Conservation (phyloP, 768 basidiomycete species). For the Candolleomyces aberdarensis region DNA sequence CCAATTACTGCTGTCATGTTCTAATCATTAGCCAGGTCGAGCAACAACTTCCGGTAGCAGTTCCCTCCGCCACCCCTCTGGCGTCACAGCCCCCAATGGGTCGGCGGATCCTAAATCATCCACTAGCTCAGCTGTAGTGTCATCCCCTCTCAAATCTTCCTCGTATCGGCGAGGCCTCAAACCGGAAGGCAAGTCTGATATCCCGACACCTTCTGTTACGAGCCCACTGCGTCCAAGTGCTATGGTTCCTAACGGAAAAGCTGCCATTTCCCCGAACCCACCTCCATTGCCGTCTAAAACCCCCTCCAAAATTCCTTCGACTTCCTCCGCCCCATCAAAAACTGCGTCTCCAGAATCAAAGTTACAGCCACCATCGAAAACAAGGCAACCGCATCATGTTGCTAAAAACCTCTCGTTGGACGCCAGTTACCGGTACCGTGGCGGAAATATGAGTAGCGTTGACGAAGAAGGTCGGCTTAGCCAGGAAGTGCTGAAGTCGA, state of each 20-base stretch:
- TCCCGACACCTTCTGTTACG: constrained; percentile 1
- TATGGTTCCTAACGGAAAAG: background rate
- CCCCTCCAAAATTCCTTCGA: constrained; percentile 20
- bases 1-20: background rate
- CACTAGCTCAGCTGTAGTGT: constrained; percentile 20
- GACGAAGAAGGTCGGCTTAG: constrained; percentile 30
- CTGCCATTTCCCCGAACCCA: background rate
- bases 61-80: constrained; percentile 7
- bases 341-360: constrained; percentile 12
- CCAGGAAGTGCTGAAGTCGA: constrained; percentile 6
- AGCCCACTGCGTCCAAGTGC: background rate
- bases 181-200: constrained; percentile 10
- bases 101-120: constrained; percentile 10
- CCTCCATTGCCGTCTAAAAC: background rate
- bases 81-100: constrained; percentile 2
- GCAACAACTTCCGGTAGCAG: constrained; percentile 15
- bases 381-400: background rate
- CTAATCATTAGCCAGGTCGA: constrained; percentile 7
- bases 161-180: constrained; percentile 23
- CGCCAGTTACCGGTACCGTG: constrained; percentile 33
- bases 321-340: constrained; percentile 31
- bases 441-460: constrained; percentile 29
- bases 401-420: constrained; percentile 31
- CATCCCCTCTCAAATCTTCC: constrained; percentile 28
- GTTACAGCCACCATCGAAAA: background rate